Evolutionary conservation across 78 protist species (phyloP).

Genomic region (Mantamonas sphyraenae): DNA sequence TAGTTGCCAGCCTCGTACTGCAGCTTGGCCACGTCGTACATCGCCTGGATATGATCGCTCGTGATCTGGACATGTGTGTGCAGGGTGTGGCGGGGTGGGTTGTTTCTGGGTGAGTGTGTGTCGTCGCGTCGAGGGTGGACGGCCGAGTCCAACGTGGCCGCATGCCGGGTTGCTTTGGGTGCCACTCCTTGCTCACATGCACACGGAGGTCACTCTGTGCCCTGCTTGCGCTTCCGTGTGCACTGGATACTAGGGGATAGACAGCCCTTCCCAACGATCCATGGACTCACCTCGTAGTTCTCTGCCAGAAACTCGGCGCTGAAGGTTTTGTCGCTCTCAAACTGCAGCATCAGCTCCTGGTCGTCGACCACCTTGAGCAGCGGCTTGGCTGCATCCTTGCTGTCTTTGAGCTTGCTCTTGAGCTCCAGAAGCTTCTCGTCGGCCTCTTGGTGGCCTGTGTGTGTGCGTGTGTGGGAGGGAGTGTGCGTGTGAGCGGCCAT

Average conservation of each 20-base stretch:
- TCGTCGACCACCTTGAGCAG: conserved; percentile 10
- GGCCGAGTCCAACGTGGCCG: not conserved
- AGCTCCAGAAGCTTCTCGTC: not conserved
- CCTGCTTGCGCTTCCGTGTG: too few species aligned
- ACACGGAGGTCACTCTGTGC: not conserved
- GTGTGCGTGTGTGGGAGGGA: not conserved
- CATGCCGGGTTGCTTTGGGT: too few species aligned
- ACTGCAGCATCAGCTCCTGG: conserved; percentile 11
- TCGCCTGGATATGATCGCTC: conserved; percentile 17
- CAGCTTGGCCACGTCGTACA: conserved; percentile 31
- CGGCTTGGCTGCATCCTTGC: not conserved
- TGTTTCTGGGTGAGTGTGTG: not conserved
- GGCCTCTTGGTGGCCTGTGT: too few species aligned
- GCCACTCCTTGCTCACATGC: not conserved
- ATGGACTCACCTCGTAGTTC: conserved; percentile 6
- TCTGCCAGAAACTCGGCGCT: conserved; percentile 8
- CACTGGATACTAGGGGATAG: not conserved
- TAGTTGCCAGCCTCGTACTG: conserved; percentile 46
- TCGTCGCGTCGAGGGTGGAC: not conserved
- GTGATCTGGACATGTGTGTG: not conserved
- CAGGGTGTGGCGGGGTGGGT: not conserved
- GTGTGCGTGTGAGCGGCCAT: too few species aligned
- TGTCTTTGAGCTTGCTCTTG: not conserved
- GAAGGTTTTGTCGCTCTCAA: conserved; percentile 11
- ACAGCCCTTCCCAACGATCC: not conserved